These are phyloP conservation scores for Lenzites betulinus DNA, from an alignment of 768 basidiomycete species.

Conservation along the genomic window DNA sequence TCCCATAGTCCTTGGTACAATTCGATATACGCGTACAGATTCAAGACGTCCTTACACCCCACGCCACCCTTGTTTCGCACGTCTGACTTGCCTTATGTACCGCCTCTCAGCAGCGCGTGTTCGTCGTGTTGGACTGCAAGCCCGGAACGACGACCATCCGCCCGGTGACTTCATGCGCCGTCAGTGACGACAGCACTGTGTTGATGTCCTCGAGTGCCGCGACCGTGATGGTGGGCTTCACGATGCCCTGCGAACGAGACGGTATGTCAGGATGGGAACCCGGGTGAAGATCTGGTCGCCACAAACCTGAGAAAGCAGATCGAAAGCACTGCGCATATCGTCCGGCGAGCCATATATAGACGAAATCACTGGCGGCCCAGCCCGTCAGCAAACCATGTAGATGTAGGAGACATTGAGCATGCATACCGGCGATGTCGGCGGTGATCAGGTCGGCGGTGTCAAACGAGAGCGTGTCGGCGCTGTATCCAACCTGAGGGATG, in stretches of 20 bases:
- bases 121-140: background rate
- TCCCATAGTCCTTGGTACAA: no score
- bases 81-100: background rate
- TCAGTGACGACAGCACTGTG: background rate
- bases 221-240: slow-evolving; percentile 2
- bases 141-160: background rate
- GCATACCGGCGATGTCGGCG: background rate
- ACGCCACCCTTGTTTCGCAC: no score
- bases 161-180: background rate
- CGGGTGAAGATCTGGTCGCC: no score
- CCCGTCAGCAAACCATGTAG: background rate
- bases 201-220: background rate
- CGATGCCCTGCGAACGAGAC: background rate
- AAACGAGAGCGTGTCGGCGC: slow-evolving; percentile 1
- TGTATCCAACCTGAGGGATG: background rate
- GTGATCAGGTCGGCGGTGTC: background rate
- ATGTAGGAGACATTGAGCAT: background rate
- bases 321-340: background rate
- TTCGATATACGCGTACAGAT: no score
- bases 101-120: background rate
- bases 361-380: background rate
- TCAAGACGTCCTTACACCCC: no score
- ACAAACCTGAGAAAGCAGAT: slow-evolving; percentile 1
- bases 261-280: background rate
- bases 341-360: slow-evolving; percentile 4